Percentiles rank a stretch among this genome's conserved stretches.
phyloP scores from a whole-genome alignment of 169 alveolate species.

The Cyclospora cayetanensis region DNA sequence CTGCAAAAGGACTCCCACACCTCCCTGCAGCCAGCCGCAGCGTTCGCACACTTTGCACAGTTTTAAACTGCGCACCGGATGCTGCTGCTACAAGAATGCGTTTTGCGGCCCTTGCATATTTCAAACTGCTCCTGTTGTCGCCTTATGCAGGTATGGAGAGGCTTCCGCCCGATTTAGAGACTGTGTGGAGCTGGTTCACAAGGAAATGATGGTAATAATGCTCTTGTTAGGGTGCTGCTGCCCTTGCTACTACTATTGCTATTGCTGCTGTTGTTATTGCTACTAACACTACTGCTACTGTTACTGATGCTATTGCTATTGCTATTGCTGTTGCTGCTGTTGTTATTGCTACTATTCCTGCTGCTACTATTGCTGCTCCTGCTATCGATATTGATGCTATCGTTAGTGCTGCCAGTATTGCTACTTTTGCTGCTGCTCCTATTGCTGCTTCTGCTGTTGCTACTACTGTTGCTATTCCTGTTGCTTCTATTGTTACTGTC shows the following conservation, averaged over 20 bases:
- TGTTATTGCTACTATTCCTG: not conserved
- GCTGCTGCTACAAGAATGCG: not conserved
- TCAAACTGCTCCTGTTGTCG: not conserved
- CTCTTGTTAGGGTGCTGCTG: not conserved
- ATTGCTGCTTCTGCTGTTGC: not conserved
- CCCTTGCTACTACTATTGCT: constrained; percentile 12
- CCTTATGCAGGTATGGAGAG: constrained; percentile 39
- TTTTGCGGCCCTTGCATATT: not conserved
- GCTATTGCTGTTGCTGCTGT: constrained; percentile 14
- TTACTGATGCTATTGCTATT: not conserved
- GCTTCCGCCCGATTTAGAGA: constrained; percentile 20
- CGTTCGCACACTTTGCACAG: no score
- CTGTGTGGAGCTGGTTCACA: constrained; percentile 48
- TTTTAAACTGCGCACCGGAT: not conserved
- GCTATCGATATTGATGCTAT: not conserved
- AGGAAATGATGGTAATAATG: not conserved
- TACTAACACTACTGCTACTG: not conserved
- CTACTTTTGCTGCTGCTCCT: constrained; percentile 1
- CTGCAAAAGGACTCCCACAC: no score
- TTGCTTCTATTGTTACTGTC: not conserved
- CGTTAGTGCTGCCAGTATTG: no score
- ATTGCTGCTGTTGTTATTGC: not conserved
- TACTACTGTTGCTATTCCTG: no score
- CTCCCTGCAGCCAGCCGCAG: no score
- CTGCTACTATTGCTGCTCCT: not conserved